phyloP scores from a whole-genome alignment of 352 stramenopile genomes.

The Globisporangium camurandrum region DNA sequence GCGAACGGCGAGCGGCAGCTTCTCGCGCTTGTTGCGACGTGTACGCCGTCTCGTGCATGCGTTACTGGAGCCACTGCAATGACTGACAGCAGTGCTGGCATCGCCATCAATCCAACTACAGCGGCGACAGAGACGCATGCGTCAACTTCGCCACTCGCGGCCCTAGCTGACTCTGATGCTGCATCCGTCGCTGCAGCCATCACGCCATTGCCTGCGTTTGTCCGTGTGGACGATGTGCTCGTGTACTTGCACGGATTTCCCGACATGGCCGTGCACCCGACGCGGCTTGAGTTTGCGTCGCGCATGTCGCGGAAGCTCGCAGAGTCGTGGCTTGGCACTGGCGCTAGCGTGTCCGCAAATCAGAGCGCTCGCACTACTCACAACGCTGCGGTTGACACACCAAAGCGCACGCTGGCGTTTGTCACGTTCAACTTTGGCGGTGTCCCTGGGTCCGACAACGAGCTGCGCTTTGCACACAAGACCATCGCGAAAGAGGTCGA shows the following conservation, averaged over 20 bases:
- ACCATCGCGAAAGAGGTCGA: constrained; percentile 47
- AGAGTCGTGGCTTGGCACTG: constrained; percentile 37
- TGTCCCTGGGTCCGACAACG: constrained; percentile 46
- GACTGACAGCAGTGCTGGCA: too few species aligned
- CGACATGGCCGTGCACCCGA: constrained; percentile 59
- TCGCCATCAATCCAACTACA: too few species aligned
- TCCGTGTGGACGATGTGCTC: constrained; percentile 27
- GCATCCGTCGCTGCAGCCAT: background rate
- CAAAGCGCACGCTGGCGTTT: constrained; percentile 16
- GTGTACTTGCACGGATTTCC: constrained; percentile 75
- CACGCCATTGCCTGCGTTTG: background rate
- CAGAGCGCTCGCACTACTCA: too few species aligned
- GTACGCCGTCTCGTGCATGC: background rate
- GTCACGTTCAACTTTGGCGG: constrained; percentile 68
- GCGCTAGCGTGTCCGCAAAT: too few species aligned
- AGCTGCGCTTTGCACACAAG: constrained; percentile 45
- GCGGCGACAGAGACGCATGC: too few species aligned
- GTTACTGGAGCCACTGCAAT: background rate
- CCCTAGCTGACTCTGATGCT: background rate
- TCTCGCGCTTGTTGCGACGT: background rate
- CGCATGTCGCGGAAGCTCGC: constrained; percentile 51
- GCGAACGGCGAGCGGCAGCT: background rate
- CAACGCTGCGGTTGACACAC: background rate
- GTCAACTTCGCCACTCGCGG: too few species aligned
- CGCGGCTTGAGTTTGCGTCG: constrained; percentile 38